Conservation (phyloP, 306 rosid species). For the Trifolium dubium region DNA sequence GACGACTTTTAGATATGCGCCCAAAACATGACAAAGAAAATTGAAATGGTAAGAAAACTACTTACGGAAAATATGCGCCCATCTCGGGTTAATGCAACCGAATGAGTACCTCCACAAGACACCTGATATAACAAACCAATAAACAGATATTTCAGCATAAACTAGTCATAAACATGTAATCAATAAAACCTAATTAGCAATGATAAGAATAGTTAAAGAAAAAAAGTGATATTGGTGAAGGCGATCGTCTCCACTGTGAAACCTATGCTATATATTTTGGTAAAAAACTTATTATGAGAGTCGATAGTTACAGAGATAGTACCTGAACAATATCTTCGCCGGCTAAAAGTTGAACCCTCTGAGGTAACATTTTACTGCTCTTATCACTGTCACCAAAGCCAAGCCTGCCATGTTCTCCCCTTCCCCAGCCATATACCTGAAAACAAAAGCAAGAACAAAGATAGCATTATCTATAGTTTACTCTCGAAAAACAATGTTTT, state of each 20-base stretch:
- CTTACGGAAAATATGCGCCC: constrained; percentile 92
- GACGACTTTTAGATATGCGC: no score
- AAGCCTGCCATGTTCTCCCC: constrained; percentile 99
- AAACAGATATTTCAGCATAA: constrained; percentile 12
- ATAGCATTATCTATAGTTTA: constrained; percentile 21
- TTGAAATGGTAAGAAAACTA: constrained; percentile 17
- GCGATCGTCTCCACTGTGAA: background rate
- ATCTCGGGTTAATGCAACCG: constrained; percentile 83
- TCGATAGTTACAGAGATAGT: constrained; percentile 14
- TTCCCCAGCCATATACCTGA: constrained; percentile 99
- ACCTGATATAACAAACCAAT: constrained; percentile 57
- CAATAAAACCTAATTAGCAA: constrained; percentile 4
- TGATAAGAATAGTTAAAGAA: background rate
- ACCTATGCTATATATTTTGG: background rate
- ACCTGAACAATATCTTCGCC: constrained; percentile 98
- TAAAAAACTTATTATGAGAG: constrained; percentile 2
- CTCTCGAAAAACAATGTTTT: background rate
- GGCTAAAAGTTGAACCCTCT: constrained; percentile 85
- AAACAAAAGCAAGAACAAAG: constrained; percentile 35
- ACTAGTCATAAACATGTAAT: background rate
- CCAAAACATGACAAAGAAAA: constrained; percentile 22
- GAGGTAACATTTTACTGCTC: constrained; percentile 99
- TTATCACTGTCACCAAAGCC: constrained; percentile 98
- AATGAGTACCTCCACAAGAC: constrained; percentile 98
- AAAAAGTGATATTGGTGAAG: constrained; percentile 1